These are phyloP conservation scores for Trichoderma hamatum DNA, from an alignment of 2,329 filamentous ascomycete species.

Conservation along the genomic window DNA sequence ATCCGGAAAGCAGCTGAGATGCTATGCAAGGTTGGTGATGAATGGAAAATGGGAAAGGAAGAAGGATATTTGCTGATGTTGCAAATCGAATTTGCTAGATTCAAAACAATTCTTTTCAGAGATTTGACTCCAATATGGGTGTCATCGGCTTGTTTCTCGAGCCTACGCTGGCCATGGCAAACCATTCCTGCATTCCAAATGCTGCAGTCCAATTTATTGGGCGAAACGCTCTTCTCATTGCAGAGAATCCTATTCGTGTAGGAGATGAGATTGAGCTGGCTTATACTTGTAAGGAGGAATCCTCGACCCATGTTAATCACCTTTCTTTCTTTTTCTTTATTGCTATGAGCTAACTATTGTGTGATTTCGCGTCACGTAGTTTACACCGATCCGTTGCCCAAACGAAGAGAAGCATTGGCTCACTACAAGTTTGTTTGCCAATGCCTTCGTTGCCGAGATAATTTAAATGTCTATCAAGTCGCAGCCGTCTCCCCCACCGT, in stretches of 20 bases:
- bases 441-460: constrained; percentile 53
- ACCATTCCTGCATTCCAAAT: constrained; percentile 66
- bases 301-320: not conserved
- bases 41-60: not conserved
- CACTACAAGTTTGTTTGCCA: constrained; percentile 57
- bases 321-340: not conserved
- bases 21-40: constrained; percentile 54
- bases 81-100: constrained; percentile 45
- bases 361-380: constrained; percentile 41
- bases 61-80: not conserved
- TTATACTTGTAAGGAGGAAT: constrained; percentile 55
- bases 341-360: not conserved
- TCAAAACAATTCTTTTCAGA: constrained; percentile 64
- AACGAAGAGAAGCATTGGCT: constrained; percentile 48
- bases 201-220: constrained; percentile 60
- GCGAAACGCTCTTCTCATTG: constrained; percentile 54
- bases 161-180: constrained; percentile 59
- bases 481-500: constrained; percentile 44
- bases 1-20: constrained; percentile 49
- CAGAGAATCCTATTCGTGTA: constrained; percentile 51
- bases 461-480: constrained; percentile 59
- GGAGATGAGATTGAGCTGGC: constrained; percentile 64
- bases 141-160: constrained; percentile 60
- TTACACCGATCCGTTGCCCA: constrained; percentile 48
- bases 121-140: constrained; percentile 55